Conservation (phyloP, 2,329 filamentous ascomycete species). For the Pseudopithomyces maydicus region DNA sequence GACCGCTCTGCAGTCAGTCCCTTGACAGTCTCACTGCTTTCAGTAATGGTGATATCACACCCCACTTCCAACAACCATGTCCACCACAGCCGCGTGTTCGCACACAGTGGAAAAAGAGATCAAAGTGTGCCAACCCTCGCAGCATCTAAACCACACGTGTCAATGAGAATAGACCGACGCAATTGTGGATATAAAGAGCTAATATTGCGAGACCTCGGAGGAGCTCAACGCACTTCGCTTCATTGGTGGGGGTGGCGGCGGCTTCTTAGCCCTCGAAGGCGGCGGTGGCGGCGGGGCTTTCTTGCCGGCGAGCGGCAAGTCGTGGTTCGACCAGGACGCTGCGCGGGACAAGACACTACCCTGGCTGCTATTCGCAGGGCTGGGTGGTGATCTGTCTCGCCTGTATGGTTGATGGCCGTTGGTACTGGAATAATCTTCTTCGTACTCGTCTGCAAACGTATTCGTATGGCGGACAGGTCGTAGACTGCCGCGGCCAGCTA, state of each 20-base stretch:
- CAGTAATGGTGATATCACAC: not conserved
- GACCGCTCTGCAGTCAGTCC: constrained; percentile 30
- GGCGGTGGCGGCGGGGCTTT: constrained; percentile 63
- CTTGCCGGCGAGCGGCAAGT: constrained; percentile 43
- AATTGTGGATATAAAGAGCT: constrained; percentile 13
- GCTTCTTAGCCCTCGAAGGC: constrained; percentile 68
- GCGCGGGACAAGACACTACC: constrained; percentile 57
- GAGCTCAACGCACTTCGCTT: constrained; percentile 60
- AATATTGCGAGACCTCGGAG: constrained; percentile 44
- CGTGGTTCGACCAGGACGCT: constrained; percentile 54
- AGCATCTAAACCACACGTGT: constrained; percentile 18
- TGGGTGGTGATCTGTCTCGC: constrained; percentile 56
- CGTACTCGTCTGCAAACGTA: constrained; percentile 43
- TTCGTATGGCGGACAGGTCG: constrained; percentile 47
- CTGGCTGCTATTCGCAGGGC: constrained; percentile 55
- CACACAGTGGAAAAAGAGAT: not conserved
- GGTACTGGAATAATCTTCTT: constrained; percentile 35
- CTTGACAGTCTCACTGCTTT: constrained; percentile 1
- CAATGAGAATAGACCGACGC: constrained; percentile 19
- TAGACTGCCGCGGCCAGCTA: constrained; percentile 54
- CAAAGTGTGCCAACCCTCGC: constrained; percentile 10
- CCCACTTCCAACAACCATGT: not conserved
- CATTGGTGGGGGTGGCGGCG: constrained; percentile 67
- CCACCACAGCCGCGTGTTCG: not conserved
- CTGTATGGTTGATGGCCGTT: constrained; percentile 29